Evolutionary conservation across 306 rosid species (phyloP), one percentile per base, ranked within the genome.

Genomic region (Castanea sativa): DNA sequence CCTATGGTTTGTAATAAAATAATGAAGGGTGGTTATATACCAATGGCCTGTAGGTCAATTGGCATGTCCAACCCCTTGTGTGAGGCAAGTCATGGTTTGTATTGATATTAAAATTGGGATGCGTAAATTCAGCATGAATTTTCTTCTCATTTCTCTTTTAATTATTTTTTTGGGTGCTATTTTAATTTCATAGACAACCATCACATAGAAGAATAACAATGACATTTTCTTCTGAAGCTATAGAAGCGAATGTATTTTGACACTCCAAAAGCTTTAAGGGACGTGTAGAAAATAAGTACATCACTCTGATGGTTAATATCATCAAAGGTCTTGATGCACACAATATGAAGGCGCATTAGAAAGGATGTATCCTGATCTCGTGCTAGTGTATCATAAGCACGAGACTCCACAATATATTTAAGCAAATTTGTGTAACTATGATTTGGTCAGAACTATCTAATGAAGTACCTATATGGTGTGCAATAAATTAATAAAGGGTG

Each of bases 311-410:
- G 90, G 55, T 16, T 11, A 23, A 15, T n/a, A 1, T 87, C 52
- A 55, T 77, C 29, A 82, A 84, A 29, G 88, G 80, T 69, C 73
- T 84, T 16, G 88, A 84, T 35, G 74, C 77, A 1, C 79, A 84
- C 82, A 55, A 81, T 63, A n/a, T n/a, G 18, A 83, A 75, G 80
- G 74, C 61, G 15, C 77, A 30, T 64, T 20, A 35, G 15, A 6
- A 6, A 6, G 25, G 23, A 5, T 32, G 7, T 18, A 15, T 14
- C 35, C 23, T 23, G 23, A 23, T 23, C 38, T 6, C 5, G 52
- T 14, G 7, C 43, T 27, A 27, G 16, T 23, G 6, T 3, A 11
- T 21, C 25, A 11, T 60, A 60, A 60, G 15, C 67, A 25, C 25
- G 6, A 60, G 15, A 60, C 2, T 0, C 52, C 35, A 9, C 2